Evolutionary conservation across 1,284 basidiomycete genomes (phyloP), one percentile per base, ranked within the genome.

Genomic region (Lentinula novae-zelandiae): DNA sequence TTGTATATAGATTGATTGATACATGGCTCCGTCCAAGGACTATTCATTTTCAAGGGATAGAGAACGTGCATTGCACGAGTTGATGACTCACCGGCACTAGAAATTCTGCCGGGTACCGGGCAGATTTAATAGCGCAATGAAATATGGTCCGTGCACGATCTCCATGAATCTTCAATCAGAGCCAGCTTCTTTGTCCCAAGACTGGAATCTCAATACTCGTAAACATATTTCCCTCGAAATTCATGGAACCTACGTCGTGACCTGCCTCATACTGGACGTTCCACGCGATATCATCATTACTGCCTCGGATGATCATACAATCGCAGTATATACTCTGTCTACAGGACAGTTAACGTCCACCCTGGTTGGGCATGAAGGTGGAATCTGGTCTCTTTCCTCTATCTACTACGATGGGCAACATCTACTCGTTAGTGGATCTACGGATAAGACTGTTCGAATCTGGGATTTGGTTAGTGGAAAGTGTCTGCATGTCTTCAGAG

Each of bases 241-340:
- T 6, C 92, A 95, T 67, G 93, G 93, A 2, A 86, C 86, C 42
- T 89, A 89, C 44, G 95, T 97, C 60, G 93, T 98, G 66, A 98
- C 95, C 34, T 96, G 94, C 73, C 83, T 97, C 55, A 85, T 97
- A 69, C 93, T 98, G 77, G 96, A 95, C 56, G 52, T 38, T 38
- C 52, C 7, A 38, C 86, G 87, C 66, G 91, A 92, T 52, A 93
- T 95, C 68, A 93, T 98, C 73, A 93, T 98, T 67, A 94, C 93
- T 4, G 95, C 95, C 5, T 96, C 95, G 1, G 93, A 95, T 72
- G 93, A 94, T 73, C 92, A 95, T 69, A 92, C 92, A 3, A 96
- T 98, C 69, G 92, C 95, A 70, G 86, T 97, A 49, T 96, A 95
- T 73, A 89, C 87, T 31, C 93, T 93, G 15, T 73, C 80, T 22